Base-by-base conservation (phyloP, 768 basidiomycete genomes). In the Pholiota molesta region DNA sequence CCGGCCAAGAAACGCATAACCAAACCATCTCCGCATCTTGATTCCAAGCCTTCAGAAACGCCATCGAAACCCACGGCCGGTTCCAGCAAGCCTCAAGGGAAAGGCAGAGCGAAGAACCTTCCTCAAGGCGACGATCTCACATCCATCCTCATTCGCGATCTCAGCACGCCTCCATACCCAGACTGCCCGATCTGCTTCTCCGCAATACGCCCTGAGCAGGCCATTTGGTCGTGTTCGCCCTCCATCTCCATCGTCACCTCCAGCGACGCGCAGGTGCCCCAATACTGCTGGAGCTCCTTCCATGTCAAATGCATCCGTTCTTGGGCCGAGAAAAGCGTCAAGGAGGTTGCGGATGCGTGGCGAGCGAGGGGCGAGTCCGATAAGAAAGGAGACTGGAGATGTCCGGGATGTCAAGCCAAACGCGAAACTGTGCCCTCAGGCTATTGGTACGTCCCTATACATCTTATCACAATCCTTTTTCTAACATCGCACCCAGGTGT, bases 351-450 rank as follows among this genome's bases (percentile, higher is more conserved):
- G 60, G 90, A 87, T 54, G 95, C 91, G 0, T 93, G 86, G 88
- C 80, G 81, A 16, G 86, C 85, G 6, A 77, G 89, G 54, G 91
- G 91, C 8, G 88, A 91, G 66, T 62, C 65, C 16, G 80, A 84
- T 11, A 79, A 81, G 58, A 78, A 76, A 14, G 94, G 90, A 0
- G 88, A 93, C 70, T 99, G 97, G 97, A 81, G 90, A 56, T 99
- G 97, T 73, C 97, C 97, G 0, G 94, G 93, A 0, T 99, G 97
- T 77, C 95, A 96, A 69, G 85, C 87, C 1, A 88, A 87, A 60
- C 79, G 95, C n/a, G 82, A 82, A 52, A 74, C 74, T 1, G 84
- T 90, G 1, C 92, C 93, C 0, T 80, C 77, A 2, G 79, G 79
- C 3, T 94, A 94, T 70, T 82, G 82, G 89, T 91, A 69, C 33